Evolutionary conservation across 768 basidiomycete genomes (phyloP), one percentile per base, ranked within the genome.

Genomic region (Trametes meyenii): DNA sequence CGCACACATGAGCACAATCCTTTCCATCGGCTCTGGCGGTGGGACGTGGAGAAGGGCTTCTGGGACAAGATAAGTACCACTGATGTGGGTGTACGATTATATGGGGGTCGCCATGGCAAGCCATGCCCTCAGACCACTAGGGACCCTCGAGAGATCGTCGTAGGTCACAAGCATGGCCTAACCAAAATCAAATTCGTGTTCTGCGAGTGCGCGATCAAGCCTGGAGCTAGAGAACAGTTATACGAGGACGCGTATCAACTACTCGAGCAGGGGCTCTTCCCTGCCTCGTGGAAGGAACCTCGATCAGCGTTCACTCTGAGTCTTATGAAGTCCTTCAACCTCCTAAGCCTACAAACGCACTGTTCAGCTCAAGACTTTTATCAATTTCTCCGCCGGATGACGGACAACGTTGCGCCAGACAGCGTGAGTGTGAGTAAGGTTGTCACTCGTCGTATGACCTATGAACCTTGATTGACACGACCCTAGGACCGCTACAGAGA

Each of bases 361-460:
- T n/a, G 45, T 14, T 49, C 17, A 16, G 46, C 56, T 14, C 29
- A 57, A 16, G 56, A 57, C 56, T 57, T 48, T 24, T 57, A 48
- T 40, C 13, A 14, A 14, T 57, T 38, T n/a, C 23, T 57, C 10
- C 26, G 56, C n/a, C 44, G 56, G 21, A 24, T 16, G 19, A 57
- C 45, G 46, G 56, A 57, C 36, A 57, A 57, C 29, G 45, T 57
- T n/a, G 19, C 19, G 21, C 45, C 45, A 21, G 24, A 26, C 45
- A 23, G 7, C 19, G 45, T 48, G 13, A 10, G 10, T 13, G 45
- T 48, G 24, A 48, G 45, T 26, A 40, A 3, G 8, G 39, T 4
- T 12, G 13, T 13, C 14, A 13, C 14, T 40, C n/a, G n/a, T n/a
- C n/a, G n/a, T n/a, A n/a, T 4, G 12, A 40, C 5, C 12, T 12